Conservation (phyloP, 495 filamentous ascomycete genomes). For the Pseudoneurospora amorphoporcata region DNA sequence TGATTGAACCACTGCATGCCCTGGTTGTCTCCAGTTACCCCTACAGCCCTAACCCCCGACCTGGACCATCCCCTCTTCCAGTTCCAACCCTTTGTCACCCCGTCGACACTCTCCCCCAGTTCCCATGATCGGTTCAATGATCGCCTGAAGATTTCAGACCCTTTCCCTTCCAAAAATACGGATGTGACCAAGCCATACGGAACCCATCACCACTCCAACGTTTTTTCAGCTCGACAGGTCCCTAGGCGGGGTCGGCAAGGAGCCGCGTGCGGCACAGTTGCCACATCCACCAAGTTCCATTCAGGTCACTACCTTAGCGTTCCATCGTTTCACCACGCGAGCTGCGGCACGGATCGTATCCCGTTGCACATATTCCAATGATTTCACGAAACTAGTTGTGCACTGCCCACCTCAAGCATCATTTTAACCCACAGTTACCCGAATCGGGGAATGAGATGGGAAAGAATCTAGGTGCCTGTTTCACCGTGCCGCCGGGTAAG, state of each 20-base stretch:
- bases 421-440: not conserved
- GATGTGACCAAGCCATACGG: not conserved
- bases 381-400: not conserved
- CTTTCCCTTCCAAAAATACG: not conserved
- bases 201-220: not conserved
- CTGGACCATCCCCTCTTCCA: not conserved
- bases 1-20: not conserved
- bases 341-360: not conserved
- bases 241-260: not conserved
- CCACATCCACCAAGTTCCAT: not conserved
- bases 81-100: not conserved
- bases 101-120: not conserved
- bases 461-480: not conserved
- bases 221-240: not conserved
- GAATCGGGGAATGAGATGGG: not conserved
- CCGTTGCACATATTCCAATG: not conserved
- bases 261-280: not conserved
- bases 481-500: not conserved
- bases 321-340: not conserved
- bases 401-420: not conserved
- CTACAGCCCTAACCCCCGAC: not conserved
- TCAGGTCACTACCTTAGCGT: too few relatives aligned
- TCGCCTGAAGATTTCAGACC: not conserved
- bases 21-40: not conserved
- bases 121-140: not conserved